Base-by-base conservation (phyloP, 371 early-diverging fungal genomes). In the Apophysomyces sp. region DNA sequence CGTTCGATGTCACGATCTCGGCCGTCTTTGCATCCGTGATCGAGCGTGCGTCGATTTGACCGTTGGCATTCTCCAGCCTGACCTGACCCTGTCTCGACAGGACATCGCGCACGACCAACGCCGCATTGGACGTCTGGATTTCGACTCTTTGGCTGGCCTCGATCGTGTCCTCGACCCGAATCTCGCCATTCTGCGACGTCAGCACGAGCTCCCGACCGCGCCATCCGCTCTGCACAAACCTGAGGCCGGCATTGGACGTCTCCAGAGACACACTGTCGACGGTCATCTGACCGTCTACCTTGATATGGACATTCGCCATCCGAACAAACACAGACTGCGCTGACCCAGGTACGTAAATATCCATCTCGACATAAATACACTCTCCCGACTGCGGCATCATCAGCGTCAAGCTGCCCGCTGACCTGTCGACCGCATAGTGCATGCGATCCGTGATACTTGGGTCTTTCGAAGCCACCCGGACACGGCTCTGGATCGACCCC, bases 341-440 rank as follows among this genome's bases (percentile, higher is more conserved):
- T 15, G 37, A 61, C 8, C 49, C 58, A 16, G 69, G 65, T 11
- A 68, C 9, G 39, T 57, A 68, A n/a, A 68, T 64, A n/a, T 63
- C 62, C 54, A 68, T 57, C 3, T 44, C 32, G 32, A 61, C 26
- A 16, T 52, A 36, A 1, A 54, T 32, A 36, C 34, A 40, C 1
- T n/a, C 51, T 15, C 31, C 31, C 36, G 49, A 18, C 11, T 6
- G 9, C 0, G 49, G 49, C 49, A 44, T 44, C 4, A 18, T 8
- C 21, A 44, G 21, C 21, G 49, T 44, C 36, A 37, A 3, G n/a
- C 26, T 2, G 40, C 52, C 36, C 24, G 16, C 27, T 9, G 60
- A 34, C 13, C 59, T 27, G 24, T 63, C 55, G 16, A 60, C 24
- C 4, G 37, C 32, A 27, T 63, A 68, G 0, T 28, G 57, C 26